Evolutionary conservation across 257 asterid species (phyloP).

Genomic region (Mitragyna speciosa): DNA sequence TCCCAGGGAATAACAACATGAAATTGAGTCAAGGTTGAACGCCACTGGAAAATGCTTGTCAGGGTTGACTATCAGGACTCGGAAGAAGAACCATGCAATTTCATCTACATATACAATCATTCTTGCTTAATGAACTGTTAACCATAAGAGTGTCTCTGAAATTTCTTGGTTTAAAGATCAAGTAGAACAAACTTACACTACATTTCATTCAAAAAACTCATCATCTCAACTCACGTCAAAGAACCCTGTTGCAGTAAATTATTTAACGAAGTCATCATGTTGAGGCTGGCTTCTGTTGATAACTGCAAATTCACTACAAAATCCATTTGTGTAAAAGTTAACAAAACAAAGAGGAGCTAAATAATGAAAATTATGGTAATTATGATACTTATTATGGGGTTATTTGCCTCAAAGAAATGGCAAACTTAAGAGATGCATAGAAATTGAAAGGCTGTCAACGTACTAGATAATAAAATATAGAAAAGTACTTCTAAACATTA

Average conservation of each 20-base stretch:
- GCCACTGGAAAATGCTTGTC: neutral
- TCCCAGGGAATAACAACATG: neutral
- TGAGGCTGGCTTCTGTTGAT: slow-evolving; percentile 12
- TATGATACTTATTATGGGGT: no score
- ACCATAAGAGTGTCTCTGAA: neutral
- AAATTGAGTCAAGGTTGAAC: neutral
- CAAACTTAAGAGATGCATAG: no score
- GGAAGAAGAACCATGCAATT: neutral
- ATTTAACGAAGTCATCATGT: neutral
- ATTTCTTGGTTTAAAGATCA: no score
- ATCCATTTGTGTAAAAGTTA: no score
- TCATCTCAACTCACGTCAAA: neutral
- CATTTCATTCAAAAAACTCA: neutral
- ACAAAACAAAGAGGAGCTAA: neutral
- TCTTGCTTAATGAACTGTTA: neutral
- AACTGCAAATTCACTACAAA: slow-evolving; percentile 18
- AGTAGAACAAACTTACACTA: no score
- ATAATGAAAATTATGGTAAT: neutral
- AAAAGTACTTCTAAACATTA: no score
- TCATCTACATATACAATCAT: neutral
- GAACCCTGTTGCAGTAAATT: neutral
- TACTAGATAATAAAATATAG: no score
- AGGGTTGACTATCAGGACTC: neutral
- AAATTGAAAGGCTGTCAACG: no score
- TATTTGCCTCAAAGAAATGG: no score